Evolutionary conservation across 768 basidiomycete genomes (phyloP).

Genomic region (Serendipita vermifera): DNA sequence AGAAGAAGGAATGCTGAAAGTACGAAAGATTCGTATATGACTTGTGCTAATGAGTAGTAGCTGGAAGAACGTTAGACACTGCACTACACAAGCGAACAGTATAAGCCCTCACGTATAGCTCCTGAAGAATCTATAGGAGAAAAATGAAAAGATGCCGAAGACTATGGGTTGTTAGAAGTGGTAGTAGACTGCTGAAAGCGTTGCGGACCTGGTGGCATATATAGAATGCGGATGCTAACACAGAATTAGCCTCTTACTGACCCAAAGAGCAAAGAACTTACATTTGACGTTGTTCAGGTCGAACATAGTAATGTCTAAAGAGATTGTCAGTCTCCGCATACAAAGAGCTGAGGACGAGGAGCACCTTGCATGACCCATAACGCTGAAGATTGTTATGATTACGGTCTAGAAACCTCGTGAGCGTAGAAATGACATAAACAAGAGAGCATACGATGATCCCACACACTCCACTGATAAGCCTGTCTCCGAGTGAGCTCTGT

Average conservation of each 20-base stretch:
- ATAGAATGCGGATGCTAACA: conserved; percentile 48
- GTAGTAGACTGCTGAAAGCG: background rate
- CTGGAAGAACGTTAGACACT: conserved; percentile 11
- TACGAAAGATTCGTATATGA: conserved; percentile 48
- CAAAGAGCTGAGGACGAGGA: background rate
- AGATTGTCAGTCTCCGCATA: background rate
- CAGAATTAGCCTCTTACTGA: background rate
- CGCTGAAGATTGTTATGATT: conserved; percentile 17
- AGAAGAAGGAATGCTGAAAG: conserved; percentile 77
- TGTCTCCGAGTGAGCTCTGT: no score
- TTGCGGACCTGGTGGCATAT: conserved; percentile 50
- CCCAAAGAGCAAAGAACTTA: conserved; percentile 30
- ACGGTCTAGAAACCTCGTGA: conserved; percentile 22
- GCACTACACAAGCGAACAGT: conserved; percentile 12
- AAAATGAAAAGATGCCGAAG: conserved; percentile 72
- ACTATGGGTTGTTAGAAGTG: conserved; percentile 21
- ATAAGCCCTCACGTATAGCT: conserved; percentile 51
- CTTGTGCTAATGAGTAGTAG: conserved; percentile 17
- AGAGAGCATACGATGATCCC: no score
- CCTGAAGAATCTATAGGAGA: conserved; percentile 74
- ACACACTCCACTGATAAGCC: no score
- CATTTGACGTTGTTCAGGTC: conserved; percentile 69
- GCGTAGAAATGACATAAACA: no score
- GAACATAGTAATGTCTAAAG: conserved; percentile 53
- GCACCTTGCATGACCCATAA: conserved; percentile 15